phyloP scores from a whole-genome alignment of 2,329 filamentous ascomycete species.

The Stagonosporopsis chrysanthemi region DNA sequence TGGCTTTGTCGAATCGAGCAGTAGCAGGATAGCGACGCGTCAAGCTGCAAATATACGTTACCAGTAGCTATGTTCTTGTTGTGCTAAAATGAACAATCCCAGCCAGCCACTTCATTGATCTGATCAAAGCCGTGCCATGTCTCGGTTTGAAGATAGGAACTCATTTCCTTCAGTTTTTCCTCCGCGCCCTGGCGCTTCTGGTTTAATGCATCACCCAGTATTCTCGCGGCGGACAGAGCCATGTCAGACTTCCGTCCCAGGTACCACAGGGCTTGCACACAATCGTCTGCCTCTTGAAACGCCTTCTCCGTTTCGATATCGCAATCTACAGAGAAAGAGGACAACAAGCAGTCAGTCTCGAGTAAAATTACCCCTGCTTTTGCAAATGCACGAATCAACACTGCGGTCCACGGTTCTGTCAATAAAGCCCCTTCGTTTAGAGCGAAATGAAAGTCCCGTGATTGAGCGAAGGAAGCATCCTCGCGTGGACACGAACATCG shows the following conservation, averaged over 20 bases:
- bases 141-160: slow-evolving; percentile 32
- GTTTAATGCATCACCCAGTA: slow-evolving; percentile 47
- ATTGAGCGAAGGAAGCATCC: slow-evolving; percentile 38
- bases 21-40: not conserved
- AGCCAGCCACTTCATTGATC: slow-evolving; percentile 26
- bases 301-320: slow-evolving; percentile 30
- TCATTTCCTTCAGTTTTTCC: slow-evolving; percentile 36
- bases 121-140: slow-evolving; percentile 39
- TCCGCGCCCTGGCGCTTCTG: slow-evolving; percentile 32
- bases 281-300: slow-evolving; percentile 55
- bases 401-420: slow-evolving; percentile 67
- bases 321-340: slow-evolving; percentile 1
- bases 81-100: slow-evolving; percentile 27
- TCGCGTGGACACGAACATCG: slow-evolving; percentile 52
- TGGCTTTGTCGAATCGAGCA: not conserved
- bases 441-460: slow-evolving; percentile 60
- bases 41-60: not conserved
- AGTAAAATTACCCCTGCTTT: slow-evolving; percentile 56
- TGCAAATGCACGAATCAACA: slow-evolving; percentile 62
- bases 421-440: slow-evolving; percentile 64
- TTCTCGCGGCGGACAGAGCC: slow-evolving; percentile 51
- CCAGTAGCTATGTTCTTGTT: not conserved
- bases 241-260: slow-evolving; percentile 65
- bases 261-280: slow-evolving; percentile 62
- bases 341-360: slow-evolving; percentile 38